A percentile compares a stretch with the other conserved stretches of the same genome.
Evolutionary conservation across 768 basidiomycete genomes (phyloP).

Genomic region (Chalciporus sphaerocephalus): DNA sequence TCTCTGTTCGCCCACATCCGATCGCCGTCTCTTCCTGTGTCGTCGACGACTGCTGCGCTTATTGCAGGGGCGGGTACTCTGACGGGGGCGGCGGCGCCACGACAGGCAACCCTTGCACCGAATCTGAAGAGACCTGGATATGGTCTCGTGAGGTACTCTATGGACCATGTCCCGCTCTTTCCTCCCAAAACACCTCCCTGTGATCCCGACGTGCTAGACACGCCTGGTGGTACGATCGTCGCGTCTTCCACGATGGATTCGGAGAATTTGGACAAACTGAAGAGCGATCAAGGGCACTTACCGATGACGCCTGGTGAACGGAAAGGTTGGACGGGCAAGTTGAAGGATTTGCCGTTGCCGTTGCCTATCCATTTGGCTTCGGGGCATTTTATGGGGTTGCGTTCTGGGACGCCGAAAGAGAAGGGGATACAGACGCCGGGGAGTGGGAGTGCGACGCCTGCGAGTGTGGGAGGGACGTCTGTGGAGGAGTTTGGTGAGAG

Average conservation of each 20-base stretch:
- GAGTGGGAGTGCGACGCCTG: slow-evolving; percentile 19
- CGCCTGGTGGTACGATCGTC: slow-evolving; percentile 13
- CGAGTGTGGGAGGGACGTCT: slow-evolving; percentile 19
- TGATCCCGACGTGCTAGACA: slow-evolving; percentile 11
- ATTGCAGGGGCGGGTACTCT: slow-evolving; percentile 68
- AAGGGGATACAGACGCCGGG: slow-evolving; percentile 5
- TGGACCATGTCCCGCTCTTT: slow-evolving; percentile 9
- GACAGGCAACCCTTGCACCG: slow-evolving; percentile 45
- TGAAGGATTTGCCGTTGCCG: slow-evolving; percentile 39
- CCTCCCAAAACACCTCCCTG: slow-evolving; percentile 3
- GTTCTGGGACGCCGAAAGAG: slow-evolving; percentile 9
- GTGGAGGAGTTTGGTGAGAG: slow-evolving; percentile 18
- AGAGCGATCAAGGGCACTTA: background rate
- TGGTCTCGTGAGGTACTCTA: slow-evolving; percentile 52
- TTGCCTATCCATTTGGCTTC: slow-evolving; percentile 19
- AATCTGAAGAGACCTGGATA: slow-evolving; percentile 62
- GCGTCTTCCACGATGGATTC: slow-evolving; percentile 14
- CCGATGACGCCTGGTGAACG: slow-evolving; percentile 10
- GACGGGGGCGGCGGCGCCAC: slow-evolving; percentile 56
- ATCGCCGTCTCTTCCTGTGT: slow-evolving; percentile 18
- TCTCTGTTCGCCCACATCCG: slow-evolving; percentile 23
- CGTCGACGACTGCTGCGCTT: slow-evolving; percentile 46
- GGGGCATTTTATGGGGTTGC: slow-evolving; percentile 10
- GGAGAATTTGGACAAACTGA: background rate
- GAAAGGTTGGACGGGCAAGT: slow-evolving; percentile 34